Conservation (phyloP, 371 early-diverging fungal genomes). For the Gilbertella persicaria region DNA sequence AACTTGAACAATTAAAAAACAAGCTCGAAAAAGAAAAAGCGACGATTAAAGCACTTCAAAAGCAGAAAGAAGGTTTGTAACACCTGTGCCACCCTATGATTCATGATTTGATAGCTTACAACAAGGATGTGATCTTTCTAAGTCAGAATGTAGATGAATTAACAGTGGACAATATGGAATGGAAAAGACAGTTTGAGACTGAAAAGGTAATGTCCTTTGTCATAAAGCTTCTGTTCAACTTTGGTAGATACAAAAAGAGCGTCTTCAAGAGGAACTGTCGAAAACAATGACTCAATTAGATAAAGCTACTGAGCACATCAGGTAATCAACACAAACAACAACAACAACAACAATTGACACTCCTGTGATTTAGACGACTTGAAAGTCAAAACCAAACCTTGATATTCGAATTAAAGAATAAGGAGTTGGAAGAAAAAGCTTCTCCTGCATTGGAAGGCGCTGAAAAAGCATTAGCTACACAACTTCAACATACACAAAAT, state of each 20-base stretch:
- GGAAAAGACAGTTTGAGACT: slow-evolving; percentile 29
- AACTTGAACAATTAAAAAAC: slow-evolving; percentile 17
- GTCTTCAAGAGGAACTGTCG: slow-evolving; percentile 24
- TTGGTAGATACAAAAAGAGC: slow-evolving; percentile 17
- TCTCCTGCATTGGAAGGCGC: slow-evolving; percentile 5
- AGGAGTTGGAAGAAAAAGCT: slow-evolving; percentile 11
- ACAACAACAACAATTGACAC: not conserved
- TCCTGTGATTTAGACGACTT: slow-evolving; percentile 14
- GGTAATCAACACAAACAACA: slow-evolving; percentile 15
- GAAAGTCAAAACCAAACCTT: slow-evolving; percentile 19
- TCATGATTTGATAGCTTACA: slow-evolving; percentile 35
- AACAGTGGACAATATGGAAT: slow-evolving; percentile 27
- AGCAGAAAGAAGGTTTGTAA: slow-evolving; percentile 45
- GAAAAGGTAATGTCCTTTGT: slow-evolving; percentile 29
- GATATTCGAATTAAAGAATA: slow-evolving; percentile 15
- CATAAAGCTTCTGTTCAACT: no score
- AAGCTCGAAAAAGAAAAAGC: slow-evolving; percentile 42
- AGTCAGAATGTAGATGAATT: slow-evolving; percentile 35
- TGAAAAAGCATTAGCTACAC: slow-evolving; percentile 17
- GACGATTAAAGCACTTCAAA: slow-evolving; percentile 39
- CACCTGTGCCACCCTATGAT: no score
- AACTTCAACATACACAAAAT: slow-evolving; percentile 40
- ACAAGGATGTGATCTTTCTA: slow-evolving; percentile 37
- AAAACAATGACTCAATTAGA: slow-evolving; percentile 18
- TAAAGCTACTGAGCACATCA: slow-evolving; percentile 25